phyloP scores from a whole-genome alignment of 805 yeast genomes.

The Blastobotrys muscicola region DNA sequence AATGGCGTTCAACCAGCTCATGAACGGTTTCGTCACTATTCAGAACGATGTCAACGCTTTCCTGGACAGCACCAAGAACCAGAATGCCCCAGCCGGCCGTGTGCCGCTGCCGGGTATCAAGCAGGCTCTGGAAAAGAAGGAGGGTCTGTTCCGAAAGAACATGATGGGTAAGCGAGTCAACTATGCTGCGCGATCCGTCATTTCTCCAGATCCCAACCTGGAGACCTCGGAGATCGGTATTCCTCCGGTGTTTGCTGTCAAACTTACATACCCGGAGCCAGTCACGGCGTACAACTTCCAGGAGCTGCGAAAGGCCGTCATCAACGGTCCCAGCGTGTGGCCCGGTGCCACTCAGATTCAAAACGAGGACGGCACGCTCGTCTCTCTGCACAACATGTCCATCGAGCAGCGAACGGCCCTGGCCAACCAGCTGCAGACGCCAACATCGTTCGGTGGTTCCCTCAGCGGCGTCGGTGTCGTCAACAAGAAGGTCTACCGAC shows the following conservation, averaged over 20 bases:
- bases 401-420: constrained; percentile 88
- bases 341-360: constrained; percentile 97
- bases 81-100: constrained; percentile 56
- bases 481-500: constrained; percentile 91
- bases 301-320: constrained; percentile 86
- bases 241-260: constrained; percentile 96
- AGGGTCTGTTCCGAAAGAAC: constrained; percentile 95
- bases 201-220: constrained; percentile 96
- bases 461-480: constrained; percentile 37
- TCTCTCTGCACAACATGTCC: constrained; percentile 81
- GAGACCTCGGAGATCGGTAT: constrained; percentile 98
- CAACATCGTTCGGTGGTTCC: constrained; percentile 38
- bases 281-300: constrained; percentile 87
- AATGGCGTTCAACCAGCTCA: constrained; percentile 73
- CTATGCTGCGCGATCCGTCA: constrained; percentile 97
- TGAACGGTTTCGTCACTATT: constrained; percentile 90
- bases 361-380: constrained; percentile 84
- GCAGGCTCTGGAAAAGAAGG: constrained; percentile 96
- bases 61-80: constrained; percentile 85
- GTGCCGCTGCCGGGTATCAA: constrained; percentile 90
- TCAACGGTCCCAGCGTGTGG: constrained; percentile 97
- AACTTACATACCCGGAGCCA: constrained; percentile 96
- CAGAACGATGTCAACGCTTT: constrained; percentile 94
- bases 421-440: constrained; percentile 91
- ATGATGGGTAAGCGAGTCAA: constrained; percentile 99